Base-by-base conservation (phyloP, 2,329 filamentous ascomycete genomes). In the Diaporthe longicolla region DNA sequence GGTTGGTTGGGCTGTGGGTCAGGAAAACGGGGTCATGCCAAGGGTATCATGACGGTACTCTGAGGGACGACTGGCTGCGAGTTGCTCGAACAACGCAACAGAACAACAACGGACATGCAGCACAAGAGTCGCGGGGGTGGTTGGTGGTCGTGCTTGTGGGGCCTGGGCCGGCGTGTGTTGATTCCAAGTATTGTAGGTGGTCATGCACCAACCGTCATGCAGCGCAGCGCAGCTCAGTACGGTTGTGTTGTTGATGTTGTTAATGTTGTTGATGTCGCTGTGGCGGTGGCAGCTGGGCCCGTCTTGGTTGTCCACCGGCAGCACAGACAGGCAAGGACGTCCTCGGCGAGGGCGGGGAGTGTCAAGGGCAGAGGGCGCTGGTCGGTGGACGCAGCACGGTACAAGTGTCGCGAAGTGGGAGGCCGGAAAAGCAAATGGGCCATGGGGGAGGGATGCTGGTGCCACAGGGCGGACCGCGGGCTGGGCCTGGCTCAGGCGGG, bases 1-100 rank as follows among this genome's bases (percentile, higher is more conserved):
- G 63, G 63, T 54, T 11, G 61, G 45, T 68, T 48, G 63, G 48
- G 63, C 63, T 68, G 63, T 68, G 63, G 63, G 63, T 68, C 63
- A 68, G 48, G 48, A 35, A 54, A 54, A 68, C 52, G 63, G 63
- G 52, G 63, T 68, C 63, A 68, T 68, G 63, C 63, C 63, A 52
- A 68, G 63, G 63, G 63, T 68, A 54, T 68, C 63, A 68, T 68
- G 63, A 68, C 63, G 45, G 63, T 54, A 40, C 63, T 24, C 21
- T 40, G 63, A 40, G n/a, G 48, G 19, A 26, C 48, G 63, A 48
- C 37, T 68, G 63, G 63, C 63, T 68, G 63, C 63, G 63, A 68
- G 48, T 50, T 68, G 63, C 63, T 54, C 10, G 63, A 54, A 68
- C 63, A 68, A 54, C 45, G 48, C 63, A 54, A 15, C 63, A 35